phyloP scores from a whole-genome alignment of 495 filamentous ascomycete species.

The Choiromyces venosus region DNA sequence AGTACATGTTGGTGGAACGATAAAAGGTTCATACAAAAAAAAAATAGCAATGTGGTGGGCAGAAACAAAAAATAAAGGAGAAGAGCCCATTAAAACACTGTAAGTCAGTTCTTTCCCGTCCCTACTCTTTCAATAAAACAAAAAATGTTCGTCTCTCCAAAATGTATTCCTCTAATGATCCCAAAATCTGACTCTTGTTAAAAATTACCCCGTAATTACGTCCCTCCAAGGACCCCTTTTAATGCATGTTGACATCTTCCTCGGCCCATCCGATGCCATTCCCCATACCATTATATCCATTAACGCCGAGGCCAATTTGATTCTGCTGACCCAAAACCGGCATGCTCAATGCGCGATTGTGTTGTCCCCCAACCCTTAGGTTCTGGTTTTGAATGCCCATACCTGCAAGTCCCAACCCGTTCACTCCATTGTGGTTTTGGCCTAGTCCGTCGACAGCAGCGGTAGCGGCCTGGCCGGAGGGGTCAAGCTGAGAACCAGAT shows the following conservation, averaged over 20 bases:
- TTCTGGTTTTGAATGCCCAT: constrained; percentile 39
- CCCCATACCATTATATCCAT: constrained; percentile 58
- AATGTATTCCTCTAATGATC: constrained; percentile 16
- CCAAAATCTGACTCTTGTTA: constrained; percentile 37
- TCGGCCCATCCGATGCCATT: constrained; percentile 64
- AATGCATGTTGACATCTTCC: constrained; percentile 57
- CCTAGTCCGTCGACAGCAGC: constrained; percentile 25
- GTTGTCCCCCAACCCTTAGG: constrained; percentile 41
- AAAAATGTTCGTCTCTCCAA: constrained; percentile 22
- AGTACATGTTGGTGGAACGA: constrained; percentile 28
- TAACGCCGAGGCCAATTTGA: constrained; percentile 57
- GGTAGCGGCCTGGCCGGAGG: constrained; percentile 30
- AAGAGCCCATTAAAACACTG: constrained; percentile 42
- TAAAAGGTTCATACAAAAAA: constrained; percentile 32
- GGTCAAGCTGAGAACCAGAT: constrained; percentile 28
- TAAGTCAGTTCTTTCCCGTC: constrained; percentile 35
- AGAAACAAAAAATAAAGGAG: constrained; percentile 40
- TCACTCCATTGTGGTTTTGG: constrained; percentile 33
- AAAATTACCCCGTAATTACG: constrained; percentile 36
- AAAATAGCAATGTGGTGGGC: constrained; percentile 35
- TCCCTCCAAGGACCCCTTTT: constrained; percentile 31
- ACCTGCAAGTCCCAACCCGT: constrained; percentile 31
- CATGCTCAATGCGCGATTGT: constrained; percentile 45
- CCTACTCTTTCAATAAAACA: constrained; percentile 36
- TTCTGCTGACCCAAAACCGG: constrained; percentile 51